Evolutionary conservation across 106 monocot genomes (phyloP), one percentile per base, ranked within the genome.

Genomic region (Dendrobium huoshanense): DNA sequence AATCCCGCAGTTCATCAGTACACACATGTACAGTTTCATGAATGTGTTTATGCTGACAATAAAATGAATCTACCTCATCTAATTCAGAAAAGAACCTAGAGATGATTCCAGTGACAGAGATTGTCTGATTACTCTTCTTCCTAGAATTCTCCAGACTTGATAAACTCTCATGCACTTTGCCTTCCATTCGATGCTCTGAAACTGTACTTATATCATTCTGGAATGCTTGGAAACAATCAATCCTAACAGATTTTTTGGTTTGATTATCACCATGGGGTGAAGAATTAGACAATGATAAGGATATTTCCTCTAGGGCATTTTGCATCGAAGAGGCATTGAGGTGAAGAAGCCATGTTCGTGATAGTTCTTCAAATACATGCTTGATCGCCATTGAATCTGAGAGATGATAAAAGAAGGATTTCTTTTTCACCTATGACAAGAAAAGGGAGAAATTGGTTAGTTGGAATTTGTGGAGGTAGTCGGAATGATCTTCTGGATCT

Each of bases 41-140:
- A 42, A 29, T 41, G 1, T 79, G 55, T 59, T 58, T 45, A 15
- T 16, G 13, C 5, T 15, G 64, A 42, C 20, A 37, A 41, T 22
- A 61, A 37, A 43, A 80, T 48, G 88, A 82, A 44, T 74, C 67
- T 11, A 83, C 67, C 42, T 85, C 85, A 59, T 83, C 88, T 78
- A 75, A 77, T 18, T 85, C 85, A 44, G 77, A 54, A 59, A 88
- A 88, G 45, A 85, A 88, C 67, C 61, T 85, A 3, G 85, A 80
- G 41, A 88, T 83, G 27, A 88, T 88, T 37, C 83, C 77, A 25
- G 85, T 83, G 41, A 88, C 77, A 5, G 88, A 88, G 24, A 78
- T 18, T 31, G 78, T 47, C n/a, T 77, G 65, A 16, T 77, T 49
- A 61, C 72, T 85, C 13, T 13, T 27, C 5, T 13, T 27, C 5